Evolutionary conservation across 2,329 filamentous ascomycete genomes (phyloP).

Genomic region (Spiromastix sp.): DNA sequence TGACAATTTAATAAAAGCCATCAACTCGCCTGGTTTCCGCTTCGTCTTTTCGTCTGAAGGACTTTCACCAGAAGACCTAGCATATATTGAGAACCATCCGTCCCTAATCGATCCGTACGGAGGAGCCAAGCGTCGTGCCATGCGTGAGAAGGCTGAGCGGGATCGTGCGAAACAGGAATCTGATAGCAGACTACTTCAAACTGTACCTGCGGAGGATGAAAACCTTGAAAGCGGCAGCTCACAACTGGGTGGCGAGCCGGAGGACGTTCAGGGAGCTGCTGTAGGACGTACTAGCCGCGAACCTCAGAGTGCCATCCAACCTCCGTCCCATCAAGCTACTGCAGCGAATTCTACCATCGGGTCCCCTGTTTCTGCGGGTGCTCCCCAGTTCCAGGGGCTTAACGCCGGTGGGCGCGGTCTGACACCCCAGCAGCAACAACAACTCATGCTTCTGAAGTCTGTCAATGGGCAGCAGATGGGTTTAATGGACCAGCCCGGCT

Average conservation of each 20-base stretch:
- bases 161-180: constrained; percentile 44
- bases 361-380: constrained; percentile 29
- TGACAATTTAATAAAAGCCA: constrained; percentile 34
- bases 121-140: constrained; percentile 67
- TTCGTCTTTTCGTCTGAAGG: constrained; percentile 43
- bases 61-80: constrained; percentile 38
- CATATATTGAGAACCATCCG: constrained; percentile 51
- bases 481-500: constrained; percentile 35
- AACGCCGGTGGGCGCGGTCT: constrained; percentile 61
- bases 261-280: constrained; percentile 54
- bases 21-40: constrained; percentile 41
- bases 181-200: constrained; percentile 43
- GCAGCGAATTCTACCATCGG: constrained; percentile 32
- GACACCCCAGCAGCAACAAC: constrained; percentile 70
- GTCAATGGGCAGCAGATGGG: constrained; percentile 50
- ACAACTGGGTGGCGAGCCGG: constrained; percentile 84
- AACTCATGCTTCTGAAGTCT: constrained; percentile 56
- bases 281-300: constrained; percentile 42
- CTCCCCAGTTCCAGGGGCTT: constrained; percentile 41
- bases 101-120: constrained; percentile 75
- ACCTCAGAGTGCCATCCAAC: constrained; percentile 58
- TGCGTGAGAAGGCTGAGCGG: constrained; percentile 62
- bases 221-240: constrained; percentile 75
- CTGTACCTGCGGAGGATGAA: constrained; percentile 52
- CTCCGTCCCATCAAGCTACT: constrained; percentile 60